Base-by-base conservation (phyloP, 768 basidiomycete species). In the Scleroderma citrinum region DNA sequence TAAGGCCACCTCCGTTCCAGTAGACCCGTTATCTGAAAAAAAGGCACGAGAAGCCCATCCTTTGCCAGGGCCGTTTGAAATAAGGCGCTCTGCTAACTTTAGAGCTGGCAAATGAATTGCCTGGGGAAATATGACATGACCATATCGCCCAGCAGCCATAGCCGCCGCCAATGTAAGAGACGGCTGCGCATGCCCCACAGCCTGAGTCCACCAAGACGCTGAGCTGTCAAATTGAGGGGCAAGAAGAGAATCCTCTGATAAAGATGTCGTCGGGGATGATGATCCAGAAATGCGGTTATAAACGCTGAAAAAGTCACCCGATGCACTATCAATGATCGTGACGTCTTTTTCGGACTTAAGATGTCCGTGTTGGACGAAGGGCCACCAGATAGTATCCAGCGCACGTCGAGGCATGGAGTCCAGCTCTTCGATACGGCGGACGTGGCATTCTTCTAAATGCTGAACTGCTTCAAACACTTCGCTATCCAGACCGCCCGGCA, bases 141-240 rank as follows among this genome's bases (percentile, higher is more conserved):
- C 95, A 59, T 97, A 98, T 3, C 95, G 78, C 7, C 95, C 95
- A 16, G 92, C 85, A 6, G 93, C 92, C 30, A 77, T 75, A 2
- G 94, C 93, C 1, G 92, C 94, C 8, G 94, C 92, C 37, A 94
- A 73, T 0, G 89, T 83, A 13, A 96, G 75, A 1, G 80, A 69
- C 0, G 88, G 79, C 56, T 86, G 70, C 0, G 81, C 84, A 58
- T 97, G 95, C 0, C 94, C 95, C 35, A 96, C 68, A 0, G 86
- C 78, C 66, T 98, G 95, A 0, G 93, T 98, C 92, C 95, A 98
- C 95, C 95, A 97, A 11, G 92, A 95, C 1, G 94, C 95, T 0
- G 94, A 96, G 4, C 89, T 85, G 59, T 97, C 94, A 55, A 92
- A 80, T 55, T 89, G 81, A 5, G 81, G 76, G 45, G 73, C 76